These are phyloP conservation scores for Globisporangium middletonii DNA, from an alignment of 352 stramenopile species.

Conservation along the genomic window DNA sequence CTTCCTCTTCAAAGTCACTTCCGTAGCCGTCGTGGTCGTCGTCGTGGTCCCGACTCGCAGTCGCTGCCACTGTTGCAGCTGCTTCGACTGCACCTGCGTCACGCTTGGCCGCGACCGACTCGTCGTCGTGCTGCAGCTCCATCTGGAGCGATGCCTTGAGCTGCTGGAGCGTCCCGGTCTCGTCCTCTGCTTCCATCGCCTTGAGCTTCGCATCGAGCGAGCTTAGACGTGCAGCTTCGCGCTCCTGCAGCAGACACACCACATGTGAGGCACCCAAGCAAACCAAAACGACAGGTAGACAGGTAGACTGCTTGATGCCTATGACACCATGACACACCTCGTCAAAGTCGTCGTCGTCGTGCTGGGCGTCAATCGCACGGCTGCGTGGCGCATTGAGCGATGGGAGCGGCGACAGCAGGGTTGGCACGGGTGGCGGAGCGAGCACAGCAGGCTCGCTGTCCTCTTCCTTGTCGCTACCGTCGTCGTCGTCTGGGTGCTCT, in stretches of 20 bases:
- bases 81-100: background rate
- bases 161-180: conserved; percentile 70
- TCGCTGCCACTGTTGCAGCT: background rate
- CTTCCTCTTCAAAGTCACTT: conserved; percentile 82
- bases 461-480: conserved; percentile 16
- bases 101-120: conserved; percentile 17
- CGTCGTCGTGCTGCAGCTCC: conserved; percentile 47
- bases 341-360: conserved; percentile 55
- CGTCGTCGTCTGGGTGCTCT: background rate
- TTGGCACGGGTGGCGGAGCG: conserved; percentile 22
- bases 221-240: conserved; percentile 47
- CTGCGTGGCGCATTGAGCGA: conserved; percentile 3
- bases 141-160: conserved; percentile 67
- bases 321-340: conserved; percentile 20
- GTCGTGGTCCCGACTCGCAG: background rate
- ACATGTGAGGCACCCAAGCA: background rate
- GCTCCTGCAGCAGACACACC: conserved; percentile 19
- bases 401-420: conserved; percentile 19
- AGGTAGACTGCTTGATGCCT: background rate
- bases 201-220: conserved; percentile 74
- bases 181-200: conserved; percentile 80
- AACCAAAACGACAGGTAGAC: background rate
- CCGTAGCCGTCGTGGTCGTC: conserved; percentile 58
- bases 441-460: conserved; percentile 13
- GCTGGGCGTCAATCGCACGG: conserved; percentile 1